Conservation (phyloP, 192 early-diverging fungal genomes). For the Funneliformis mosseae region DNA sequence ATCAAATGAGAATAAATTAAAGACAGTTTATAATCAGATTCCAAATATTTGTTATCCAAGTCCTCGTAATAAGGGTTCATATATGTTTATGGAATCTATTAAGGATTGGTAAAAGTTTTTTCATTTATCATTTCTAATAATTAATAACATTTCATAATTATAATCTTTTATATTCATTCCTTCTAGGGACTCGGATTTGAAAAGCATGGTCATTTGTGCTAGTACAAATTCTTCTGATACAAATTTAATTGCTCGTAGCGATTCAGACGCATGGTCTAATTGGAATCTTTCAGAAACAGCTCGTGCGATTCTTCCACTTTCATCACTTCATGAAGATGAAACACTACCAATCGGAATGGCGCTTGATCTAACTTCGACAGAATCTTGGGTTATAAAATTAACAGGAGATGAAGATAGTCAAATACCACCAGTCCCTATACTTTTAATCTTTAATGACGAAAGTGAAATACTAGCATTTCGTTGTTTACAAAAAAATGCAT, state of each 20-base stretch:
- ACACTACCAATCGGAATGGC: slow-evolving; percentile 71
- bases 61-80: slow-evolving; percentile 46
- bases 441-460: slow-evolving; percentile 71
- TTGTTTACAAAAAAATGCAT: slow-evolving; percentile 32
- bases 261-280: slow-evolving; percentile 61
- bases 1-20: slow-evolving; percentile 49
- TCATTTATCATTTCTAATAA: not conserved
- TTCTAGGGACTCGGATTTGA: slow-evolving; percentile 43
- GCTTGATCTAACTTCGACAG: slow-evolving; percentile 71
- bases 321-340: slow-evolving; percentile 50
- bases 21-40: slow-evolving; percentile 52
- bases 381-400: slow-evolving; percentile 38
- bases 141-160: too few species aligned
- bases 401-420: slow-evolving; percentile 49
- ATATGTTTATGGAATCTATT: slow-evolving; percentile 65
- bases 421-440: slow-evolving; percentile 65
- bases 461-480: slow-evolving; percentile 68
- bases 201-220: slow-evolving; percentile 45
- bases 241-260: slow-evolving; percentile 51
- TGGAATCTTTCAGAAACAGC: slow-evolving; percentile 67
- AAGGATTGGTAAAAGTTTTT: slow-evolving; percentile 52
- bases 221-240: slow-evolving; percentile 50
- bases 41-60: slow-evolving; percentile 62
- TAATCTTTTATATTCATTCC: not conserved
- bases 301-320: slow-evolving; percentile 59